A percentile compares a stretch with the other conserved stretches of the same genome.
Conservation (phyloP, 1,284 basidiomycete genomes). For the Irpex rosettiformis region DNA sequence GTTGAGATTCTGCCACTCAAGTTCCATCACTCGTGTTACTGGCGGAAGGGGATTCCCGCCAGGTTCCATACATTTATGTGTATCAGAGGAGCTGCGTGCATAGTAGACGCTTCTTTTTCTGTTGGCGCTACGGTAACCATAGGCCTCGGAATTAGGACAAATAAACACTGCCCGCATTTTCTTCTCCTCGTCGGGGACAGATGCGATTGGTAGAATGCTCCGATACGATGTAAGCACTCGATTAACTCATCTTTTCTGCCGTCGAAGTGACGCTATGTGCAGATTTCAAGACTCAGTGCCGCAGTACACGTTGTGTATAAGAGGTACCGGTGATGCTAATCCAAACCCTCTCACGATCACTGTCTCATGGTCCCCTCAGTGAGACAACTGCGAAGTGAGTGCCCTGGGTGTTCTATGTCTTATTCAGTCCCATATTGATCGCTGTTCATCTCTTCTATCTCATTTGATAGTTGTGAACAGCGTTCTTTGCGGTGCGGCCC, state of each 20-base stretch:
- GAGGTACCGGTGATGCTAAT: background rate
- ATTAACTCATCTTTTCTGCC: background rate
- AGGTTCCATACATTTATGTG: background rate
- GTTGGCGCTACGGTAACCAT: background rate
- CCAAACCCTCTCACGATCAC: background rate
- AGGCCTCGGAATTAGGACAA: background rate
- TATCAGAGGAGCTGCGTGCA: too few relatives aligned
- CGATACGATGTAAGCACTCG: background rate
- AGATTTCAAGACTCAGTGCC: background rate
- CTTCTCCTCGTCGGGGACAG: background rate
- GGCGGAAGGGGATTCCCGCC: background rate
- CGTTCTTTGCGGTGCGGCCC: background rate
- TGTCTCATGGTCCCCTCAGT: background rate
- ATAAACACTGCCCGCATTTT: background rate
- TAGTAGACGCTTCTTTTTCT: background rate
- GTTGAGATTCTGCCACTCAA: background rate
- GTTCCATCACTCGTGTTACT: background rate
- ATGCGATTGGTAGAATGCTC: background rate
- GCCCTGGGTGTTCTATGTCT: background rate
- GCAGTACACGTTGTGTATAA: background rate
- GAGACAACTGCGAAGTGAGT: background rate
- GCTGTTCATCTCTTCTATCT: background rate
- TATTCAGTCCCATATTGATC: background rate
- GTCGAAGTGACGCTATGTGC: background rate
- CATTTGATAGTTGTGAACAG: background rate